Base-by-base conservation (phyloP, 139 green algal species). In the Micractinium sp. region DNA sequence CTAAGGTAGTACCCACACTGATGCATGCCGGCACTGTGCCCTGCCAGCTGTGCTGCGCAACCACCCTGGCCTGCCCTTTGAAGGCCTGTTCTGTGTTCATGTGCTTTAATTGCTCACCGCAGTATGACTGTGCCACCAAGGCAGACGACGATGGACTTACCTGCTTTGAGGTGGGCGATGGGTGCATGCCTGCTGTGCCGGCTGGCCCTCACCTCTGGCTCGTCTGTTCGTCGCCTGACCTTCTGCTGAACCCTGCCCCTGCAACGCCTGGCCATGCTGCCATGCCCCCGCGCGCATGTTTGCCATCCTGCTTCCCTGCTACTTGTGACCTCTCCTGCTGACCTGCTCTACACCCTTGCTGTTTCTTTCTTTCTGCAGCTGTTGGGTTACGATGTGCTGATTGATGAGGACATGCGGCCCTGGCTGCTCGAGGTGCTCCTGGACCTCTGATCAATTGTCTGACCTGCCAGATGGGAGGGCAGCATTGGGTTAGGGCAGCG, bases 381-480 rank as follows among this genome's bases (percentile, higher is more conserved):
- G 83, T 86, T 94, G 27, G 95, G 94, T 14, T 95, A 93, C 19
- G 95, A 97, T 81, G 87, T 97, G 23, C 92, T 98, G 89, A 67
- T 97, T 69, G 96, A 98, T 81, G 75, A 91, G 29, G 88, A 92
- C n/a, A 88, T 95, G 67, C 60, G 83, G 31, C 95, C 96, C 20
- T 98, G 96, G 96, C 93, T 98, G 75, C 90, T 98, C 3, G 96
- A 98, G 67, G 83, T 87, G 56, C 36, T 33, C 71, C 47, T 4
- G 29, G 71, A 38, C 31, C 9, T 56, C 47, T 9, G 47, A 56
- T 56, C 47, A 56, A 56, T 56, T 9, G 9, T 5, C 47, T 5
- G 47, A 5, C 9, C 47, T 56, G 47, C 47, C 47, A 9, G 47
- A 56, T 56, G 9, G n/a, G n/a, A n/a, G n/a, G n/a, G n/a, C n/a